These are phyloP conservation scores for Diaporthe batatas DNA, from an alignment of 2,329 filamentous ascomycete species.

Conservation along the genomic window DNA sequence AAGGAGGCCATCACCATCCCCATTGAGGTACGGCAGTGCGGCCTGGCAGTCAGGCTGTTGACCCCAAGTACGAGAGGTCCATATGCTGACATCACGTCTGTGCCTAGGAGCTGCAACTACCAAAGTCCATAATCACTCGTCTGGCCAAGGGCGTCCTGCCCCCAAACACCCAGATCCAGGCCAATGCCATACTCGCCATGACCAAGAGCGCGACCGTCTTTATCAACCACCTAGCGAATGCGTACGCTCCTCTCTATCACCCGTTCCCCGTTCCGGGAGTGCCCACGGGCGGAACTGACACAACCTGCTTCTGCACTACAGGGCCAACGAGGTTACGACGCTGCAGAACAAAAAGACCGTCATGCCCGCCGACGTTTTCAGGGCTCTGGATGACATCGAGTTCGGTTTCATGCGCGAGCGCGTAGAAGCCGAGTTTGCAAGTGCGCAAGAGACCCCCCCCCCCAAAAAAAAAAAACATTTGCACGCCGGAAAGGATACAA, in stretches of 20 bases:
- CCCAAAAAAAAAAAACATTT: too few species aligned
- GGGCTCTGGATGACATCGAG: conserved; percentile 82
- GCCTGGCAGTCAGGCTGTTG: not conserved
- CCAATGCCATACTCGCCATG: conserved; percentile 83
- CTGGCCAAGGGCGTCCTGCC: conserved; percentile 85
- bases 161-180: conserved; percentile 85
- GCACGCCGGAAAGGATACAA: not conserved
- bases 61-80: too few species aligned
- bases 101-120: conserved; percentile 77
- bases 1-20: conserved; percentile 63
- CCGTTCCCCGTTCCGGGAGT: not conserved
- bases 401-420: conserved; percentile 78
- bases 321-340: conserved; percentile 79
- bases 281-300: conserved; percentile 12
- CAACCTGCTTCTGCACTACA: conserved; percentile 50
- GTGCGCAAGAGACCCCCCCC: conserved; percentile 59
- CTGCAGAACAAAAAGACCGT: conserved; percentile 82
- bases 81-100: conserved; percentile 2
- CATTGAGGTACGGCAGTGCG: conserved; percentile 63
- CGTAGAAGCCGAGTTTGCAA: conserved; percentile 81
- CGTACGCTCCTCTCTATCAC: conserved; percentile 65
- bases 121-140: conserved; percentile 84
- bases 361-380: conserved; percentile 80
- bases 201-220: conserved; percentile 87
- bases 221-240: conserved; percentile 81